phyloP scores from a whole-genome alignment of 2,329 filamentous ascomycete genomes.

The Diaporthe sp. region DNA sequence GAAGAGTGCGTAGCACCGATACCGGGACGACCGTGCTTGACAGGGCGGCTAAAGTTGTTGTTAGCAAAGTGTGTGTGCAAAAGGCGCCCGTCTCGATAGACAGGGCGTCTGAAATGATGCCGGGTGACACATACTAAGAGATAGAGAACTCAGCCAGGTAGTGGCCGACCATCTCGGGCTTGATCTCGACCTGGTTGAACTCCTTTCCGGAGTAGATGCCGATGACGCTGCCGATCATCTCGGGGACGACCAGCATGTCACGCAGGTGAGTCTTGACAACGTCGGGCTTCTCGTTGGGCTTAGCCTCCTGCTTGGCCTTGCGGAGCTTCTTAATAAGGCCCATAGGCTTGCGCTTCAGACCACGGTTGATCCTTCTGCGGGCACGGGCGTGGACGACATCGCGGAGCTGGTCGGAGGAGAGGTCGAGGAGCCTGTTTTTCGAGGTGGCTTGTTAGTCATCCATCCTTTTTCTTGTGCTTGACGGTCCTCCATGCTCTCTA shows the following conservation, averaged over 20 bases:
- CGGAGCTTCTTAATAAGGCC: conserved; percentile 99
- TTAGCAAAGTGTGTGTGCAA: conserved; percentile 57
- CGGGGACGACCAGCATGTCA: conserved; percentile 99
- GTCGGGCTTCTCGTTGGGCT: conserved; percentile 99
- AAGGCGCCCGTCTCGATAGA: too few species aligned
- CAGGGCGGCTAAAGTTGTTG: conserved; percentile 82
- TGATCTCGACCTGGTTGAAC: conserved; percentile 99
- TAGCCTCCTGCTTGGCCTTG: conserved; percentile 98
- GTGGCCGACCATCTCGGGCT: conserved; percentile 99
- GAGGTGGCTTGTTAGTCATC: conserved; percentile 29
- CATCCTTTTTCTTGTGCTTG: neutral
- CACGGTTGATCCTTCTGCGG: conserved; percentile 98
- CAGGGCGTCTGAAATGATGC: neutral
- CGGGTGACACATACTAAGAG: conserved; percentile 86
- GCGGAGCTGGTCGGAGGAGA: conserved; percentile 97
- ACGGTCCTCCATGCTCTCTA: neutral
- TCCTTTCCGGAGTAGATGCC: conserved; percentile 99
- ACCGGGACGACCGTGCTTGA: conserved; percentile 99
- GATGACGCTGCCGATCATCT: conserved; percentile 99
- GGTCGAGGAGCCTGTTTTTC: conserved; percentile 88
- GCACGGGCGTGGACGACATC: conserved; percentile 99
- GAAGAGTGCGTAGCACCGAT: conserved; percentile 99
- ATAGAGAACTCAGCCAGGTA: conserved; percentile 99
- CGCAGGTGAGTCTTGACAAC: conserved; percentile 99
- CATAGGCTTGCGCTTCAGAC: conserved; percentile 99